Percentiles rank a stretch among this genome's conserved stretches.
These are phyloP conservation scores for Neckera pumila DNA, from an alignment of 225 moss, liverwort and hornwort genomes.

Conservation along the genomic window DNA sequence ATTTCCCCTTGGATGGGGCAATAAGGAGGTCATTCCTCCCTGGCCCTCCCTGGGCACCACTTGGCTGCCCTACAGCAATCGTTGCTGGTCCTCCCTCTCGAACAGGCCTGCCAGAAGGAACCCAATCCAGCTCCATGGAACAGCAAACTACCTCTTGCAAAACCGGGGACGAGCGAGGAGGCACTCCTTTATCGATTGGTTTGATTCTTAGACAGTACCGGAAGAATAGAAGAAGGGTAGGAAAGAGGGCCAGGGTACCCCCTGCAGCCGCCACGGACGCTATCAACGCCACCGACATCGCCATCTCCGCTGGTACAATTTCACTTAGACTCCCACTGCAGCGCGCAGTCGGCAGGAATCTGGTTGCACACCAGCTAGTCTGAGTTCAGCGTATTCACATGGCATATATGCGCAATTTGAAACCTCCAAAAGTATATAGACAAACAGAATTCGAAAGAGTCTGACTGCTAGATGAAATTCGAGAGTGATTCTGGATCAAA, in stretches of 20 bases:
- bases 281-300: neutral
- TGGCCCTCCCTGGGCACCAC: too few relatives aligned
- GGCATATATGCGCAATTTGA: neutral
- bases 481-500: neutral
- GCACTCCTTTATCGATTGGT: too few relatives aligned
- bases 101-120: neutral
- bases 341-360: neutral
- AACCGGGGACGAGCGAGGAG: too few relatives aligned
- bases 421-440: neutral
- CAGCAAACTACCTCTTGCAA: too few relatives aligned
- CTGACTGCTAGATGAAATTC: too few relatives aligned
- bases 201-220: neutral
- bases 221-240: too few relatives aligned
- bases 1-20: too few relatives aligned
- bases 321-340: neutral
- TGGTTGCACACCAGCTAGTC: neutral
- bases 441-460: neutral
- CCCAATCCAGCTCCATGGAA: neutral
- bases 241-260: neutral
- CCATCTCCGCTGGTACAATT: neutral
- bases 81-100: neutral
- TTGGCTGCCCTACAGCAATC: too few relatives aligned
- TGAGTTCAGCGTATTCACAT: neutral
- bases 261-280: neutral
- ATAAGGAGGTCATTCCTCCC: too few relatives aligned